Evolutionary conservation across 305 asterid genomes (phyloP), one percentile per base, ranked within the genome.

Genomic region (Coffea humblotiana): DNA sequence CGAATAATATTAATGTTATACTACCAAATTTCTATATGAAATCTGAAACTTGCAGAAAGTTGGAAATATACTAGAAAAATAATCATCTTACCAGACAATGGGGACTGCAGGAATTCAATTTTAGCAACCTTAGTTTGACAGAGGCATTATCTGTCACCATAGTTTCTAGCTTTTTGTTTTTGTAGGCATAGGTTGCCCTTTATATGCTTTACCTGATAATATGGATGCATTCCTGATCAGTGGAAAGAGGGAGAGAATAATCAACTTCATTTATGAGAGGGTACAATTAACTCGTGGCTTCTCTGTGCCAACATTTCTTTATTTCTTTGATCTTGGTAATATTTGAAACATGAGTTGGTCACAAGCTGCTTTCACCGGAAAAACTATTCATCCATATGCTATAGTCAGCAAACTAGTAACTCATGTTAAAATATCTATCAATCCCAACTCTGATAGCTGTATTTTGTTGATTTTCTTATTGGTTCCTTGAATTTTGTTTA

Each of bases 401-500:
- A 32, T 43, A 18, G 47, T 54, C 58, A 51, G 21, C 2, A 5
- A 64, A 25, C 48, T 47, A 10, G 21, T 76, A 58, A 12, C 23
- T 23, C 27, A 18, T 15, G 8, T 54, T 15, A 16, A 54, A 15
- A 52, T 54, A 15, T 52, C 5, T 54, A 4, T 54, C 23, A 54
- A 2, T 52, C 58, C 58, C 23, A 21, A 21, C 64, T 3, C 13
- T 52, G 19, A 52, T 18, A 18, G 58, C 14, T 12, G 48, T 27
- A 61, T 40, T 3, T 54, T 37, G 25, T 40, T 29, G 69, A 76
- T 56, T 47, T 71, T 18, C 52, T 54, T 66, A 40, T n/a, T 63
- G 1, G 27, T 71, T 79, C 78, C 78, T 25, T 25, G 47, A 69
- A 5, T 12, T 56, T 56, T 68, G 58, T 68, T 85, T 74, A 74